Evolutionary conservation across 768 basidiomycete species (phyloP).

Genomic region (Coprinopsis strossmayeri): DNA sequence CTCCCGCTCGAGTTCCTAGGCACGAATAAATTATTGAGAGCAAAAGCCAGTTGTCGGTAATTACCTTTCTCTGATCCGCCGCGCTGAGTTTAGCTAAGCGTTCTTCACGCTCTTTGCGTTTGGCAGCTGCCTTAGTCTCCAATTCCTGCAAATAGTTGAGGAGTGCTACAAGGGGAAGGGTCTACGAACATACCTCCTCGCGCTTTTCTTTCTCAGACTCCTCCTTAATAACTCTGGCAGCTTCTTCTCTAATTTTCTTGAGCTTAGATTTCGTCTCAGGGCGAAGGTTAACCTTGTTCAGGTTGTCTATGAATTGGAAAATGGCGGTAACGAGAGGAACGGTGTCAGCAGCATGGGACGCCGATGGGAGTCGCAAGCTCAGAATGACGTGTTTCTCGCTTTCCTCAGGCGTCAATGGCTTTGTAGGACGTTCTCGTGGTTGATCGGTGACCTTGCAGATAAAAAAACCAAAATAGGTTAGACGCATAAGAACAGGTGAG

Average conservation of each 20-base stretch:
- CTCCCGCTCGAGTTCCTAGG: conserved; percentile 57
- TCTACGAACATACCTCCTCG: conserved; percentile 47
- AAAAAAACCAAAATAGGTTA: not conserved
- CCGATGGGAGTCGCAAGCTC: conserved; percentile 49
- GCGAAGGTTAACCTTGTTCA: conserved; percentile 54
- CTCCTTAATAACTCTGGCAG: conserved; percentile 62
- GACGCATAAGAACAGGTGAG: not conserved
- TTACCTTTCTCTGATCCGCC: conserved; percentile 78
- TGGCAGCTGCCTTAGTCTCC: conserved; percentile 65
- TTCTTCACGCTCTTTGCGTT: conserved; percentile 70
- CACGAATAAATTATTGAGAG: not conserved
- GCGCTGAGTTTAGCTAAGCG: conserved; percentile 66
- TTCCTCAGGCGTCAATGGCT: conserved; percentile 40
- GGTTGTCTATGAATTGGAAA: conserved; percentile 71
- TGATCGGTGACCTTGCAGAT: conserved; percentile 78
- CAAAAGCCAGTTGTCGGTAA: not conserved
- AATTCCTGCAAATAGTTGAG: conserved; percentile 33
- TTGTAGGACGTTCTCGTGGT: conserved; percentile 60
- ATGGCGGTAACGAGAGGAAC: conserved; percentile 54
- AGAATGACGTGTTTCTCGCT: conserved; percentile 74
- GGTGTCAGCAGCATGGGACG: conserved; percentile 41
- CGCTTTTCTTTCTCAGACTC: conserved; percentile 61
- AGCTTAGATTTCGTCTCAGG: conserved; percentile 83
- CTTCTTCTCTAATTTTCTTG: conserved; percentile 62
- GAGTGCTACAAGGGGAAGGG: not conserved